These are phyloP conservation scores for Hypoxylon fragiforme DNA, from an alignment of 495 filamentous ascomycete species.

Conservation along the genomic window DNA sequence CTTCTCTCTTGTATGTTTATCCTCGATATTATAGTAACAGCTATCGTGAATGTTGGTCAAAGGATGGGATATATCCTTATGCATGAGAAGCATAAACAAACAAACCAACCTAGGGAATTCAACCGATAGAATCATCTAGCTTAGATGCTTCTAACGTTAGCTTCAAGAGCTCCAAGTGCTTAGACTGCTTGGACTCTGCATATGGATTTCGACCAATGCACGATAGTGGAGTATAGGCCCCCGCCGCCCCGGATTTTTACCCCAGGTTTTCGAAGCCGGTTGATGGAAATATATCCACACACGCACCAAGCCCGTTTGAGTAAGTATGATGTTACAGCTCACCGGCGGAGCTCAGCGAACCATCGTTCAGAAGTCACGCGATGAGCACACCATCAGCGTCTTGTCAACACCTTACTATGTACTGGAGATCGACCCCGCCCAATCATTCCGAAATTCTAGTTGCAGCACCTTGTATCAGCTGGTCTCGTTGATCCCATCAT, in stretches of 20 bases:
- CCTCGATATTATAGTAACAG: too few relatives aligned
- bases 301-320: slow-evolving; percentile 21
- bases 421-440: slow-evolving; percentile 27
- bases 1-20: too few relatives aligned
- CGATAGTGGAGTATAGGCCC: slow-evolving; percentile 23
- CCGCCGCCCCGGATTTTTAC: slow-evolving; percentile 32
- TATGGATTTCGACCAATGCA: too few relatives aligned
- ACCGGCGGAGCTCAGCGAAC: slow-evolving; percentile 34
- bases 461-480: slow-evolving; percentile 25
- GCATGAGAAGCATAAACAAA: too few relatives aligned
- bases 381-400: slow-evolving; percentile 34
- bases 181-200: too few relatives aligned
- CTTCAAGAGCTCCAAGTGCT: too few relatives aligned
- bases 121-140: too few relatives aligned
- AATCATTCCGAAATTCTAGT: slow-evolving; percentile 30
- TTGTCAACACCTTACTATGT: slow-evolving; percentile 29
- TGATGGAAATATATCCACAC: neutral
- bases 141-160: too few relatives aligned
- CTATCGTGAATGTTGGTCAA: too few relatives aligned
- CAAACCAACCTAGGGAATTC: too few relatives aligned
- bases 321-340: slow-evolving; percentile 32
- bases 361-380: slow-evolving; percentile 30
- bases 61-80: too few relatives aligned
- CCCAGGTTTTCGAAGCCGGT: slow-evolving; percentile 30
- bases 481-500: slow-evolving; percentile 32